A percentile compares a stretch with the other conserved stretches of the same genome.
These are phyloP conservation scores for Cenchrus fungigraminus DNA, from an alignment of 176 grass and related monocot genomes.

Conservation along the genomic window DNA sequence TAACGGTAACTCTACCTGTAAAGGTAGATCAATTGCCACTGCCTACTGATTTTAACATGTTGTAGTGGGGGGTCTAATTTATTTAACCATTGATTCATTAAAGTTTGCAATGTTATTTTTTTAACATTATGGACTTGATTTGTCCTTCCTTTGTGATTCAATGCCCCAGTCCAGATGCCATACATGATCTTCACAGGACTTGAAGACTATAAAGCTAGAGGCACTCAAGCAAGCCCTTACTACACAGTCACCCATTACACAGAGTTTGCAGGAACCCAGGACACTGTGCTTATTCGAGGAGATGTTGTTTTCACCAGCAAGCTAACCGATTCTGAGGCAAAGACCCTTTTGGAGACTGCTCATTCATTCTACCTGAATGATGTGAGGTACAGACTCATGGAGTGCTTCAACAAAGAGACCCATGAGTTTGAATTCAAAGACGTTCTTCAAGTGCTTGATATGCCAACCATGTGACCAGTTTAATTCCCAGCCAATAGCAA, in stretches of 20 bases:
- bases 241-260: slow-evolving; percentile 81
- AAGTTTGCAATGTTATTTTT: neutral
- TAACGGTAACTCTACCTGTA: neutral
- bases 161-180: slow-evolving; percentile 73
- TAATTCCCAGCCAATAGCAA: neutral
- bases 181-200: slow-evolving; percentile 95
- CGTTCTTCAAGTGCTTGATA: slow-evolving; percentile 81
- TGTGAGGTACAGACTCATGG: slow-evolving; percentile 74
- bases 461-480: slow-evolving; percentile 72
- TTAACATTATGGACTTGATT: neutral
- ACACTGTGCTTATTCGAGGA: slow-evolving; percentile 77
- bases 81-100: neutral
- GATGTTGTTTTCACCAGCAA: slow-evolving; percentile 95
- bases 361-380: slow-evolving; percentile 96
- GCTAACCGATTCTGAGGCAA: slow-evolving; percentile 78
- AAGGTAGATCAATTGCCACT: neutral
- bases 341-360: slow-evolving; percentile 74
- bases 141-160: slow-evolving; percentile 29
- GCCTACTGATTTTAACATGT: neutral
- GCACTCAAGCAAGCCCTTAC: slow-evolving; percentile 93
- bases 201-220: slow-evolving; percentile 98
- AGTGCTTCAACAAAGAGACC: slow-evolving; percentile 91
- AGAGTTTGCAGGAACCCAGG: slow-evolving; percentile 82
- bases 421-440: slow-evolving; percentile 87
- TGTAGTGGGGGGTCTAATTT: slow-evolving; percentile 6